Base-by-base conservation (phyloP, 257 asterid species). In the Nicotiana otophora region DNA sequence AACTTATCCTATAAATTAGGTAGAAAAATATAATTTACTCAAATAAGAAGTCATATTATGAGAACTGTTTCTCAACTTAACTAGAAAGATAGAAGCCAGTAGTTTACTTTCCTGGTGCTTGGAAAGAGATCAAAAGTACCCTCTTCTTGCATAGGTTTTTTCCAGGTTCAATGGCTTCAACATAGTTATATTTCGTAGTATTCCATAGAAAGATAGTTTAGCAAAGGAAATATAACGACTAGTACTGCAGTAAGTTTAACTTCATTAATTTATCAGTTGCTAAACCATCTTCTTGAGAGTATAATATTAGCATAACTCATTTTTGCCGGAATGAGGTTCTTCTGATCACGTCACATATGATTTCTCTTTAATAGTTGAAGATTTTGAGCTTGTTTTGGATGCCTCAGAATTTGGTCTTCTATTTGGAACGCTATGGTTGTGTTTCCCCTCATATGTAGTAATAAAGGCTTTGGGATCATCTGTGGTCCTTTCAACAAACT, bases 391-490 rank as follows among this genome's bases (percentile, higher is more conserved):
- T 10, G 89, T 63, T 85, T 85, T 87, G 66, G 91, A 86, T 19
- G 86, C 78, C 72, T 83, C 90, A 7, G 85, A 54, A 61, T 85
- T 82, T 57, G 85, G 82, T 78, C 39, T 60, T 83, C 62, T 88
- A 10, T 61, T 82, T 16, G 96, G 93, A 87, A 89, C 70, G 66
- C 77, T 86, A 36, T 93, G 99, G 89, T 88, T 88, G 94, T 93
- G 98, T 66, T 85, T 89, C 30, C 98, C 97, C 79, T 95, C 98
- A 14, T 92, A 95, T 16, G 95, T 95, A 23, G 97, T 91, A 19
- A 93, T 88, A 82, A 88, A 91, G 19, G 91, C 86, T 8, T 82
- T 75, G 3, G 97, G 90, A 80, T 91, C 95, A 66, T 92, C 97
- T 1, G 92, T 87, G 30, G 90, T 91, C 84, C 97, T 90, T 83